Evolutionary conservation across 2,329 filamentous ascomycete genomes (phyloP).

Genomic region (Paecilomyces dactylethromorphus): DNA sequence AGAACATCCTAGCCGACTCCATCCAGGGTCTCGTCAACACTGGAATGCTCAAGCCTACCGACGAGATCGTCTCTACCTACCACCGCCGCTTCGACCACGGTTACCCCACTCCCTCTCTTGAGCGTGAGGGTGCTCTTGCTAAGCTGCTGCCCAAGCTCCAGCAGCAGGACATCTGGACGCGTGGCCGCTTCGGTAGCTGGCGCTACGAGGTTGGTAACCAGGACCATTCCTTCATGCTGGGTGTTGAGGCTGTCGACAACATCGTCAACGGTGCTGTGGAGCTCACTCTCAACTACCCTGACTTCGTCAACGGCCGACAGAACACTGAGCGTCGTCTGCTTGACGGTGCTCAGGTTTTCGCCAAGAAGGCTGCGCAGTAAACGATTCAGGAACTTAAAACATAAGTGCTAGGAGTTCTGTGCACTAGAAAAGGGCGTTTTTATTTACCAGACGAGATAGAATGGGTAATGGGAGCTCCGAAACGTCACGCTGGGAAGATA

Average conservation of each 20-base stretch:
- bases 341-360: conserved; percentile 55
- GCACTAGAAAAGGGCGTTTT: not conserved
- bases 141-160: conserved; percentile 89
- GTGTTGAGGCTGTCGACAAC: conserved; percentile 86
- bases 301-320: conserved; percentile 76
- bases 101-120: conserved; percentile 89
- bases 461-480: not conserved
- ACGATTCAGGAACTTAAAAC: conserved; percentile 1
- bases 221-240: conserved; percentile 96
- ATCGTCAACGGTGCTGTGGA: conserved; percentile 85
- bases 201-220: conserved; percentile 96
- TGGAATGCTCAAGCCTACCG: conserved; percentile 81
- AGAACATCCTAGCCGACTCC: conserved; percentile 78
- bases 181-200: conserved; percentile 97
- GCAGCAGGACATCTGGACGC: conserved; percentile 85
- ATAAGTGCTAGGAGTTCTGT: not conserved
- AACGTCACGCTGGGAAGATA: not conserved
- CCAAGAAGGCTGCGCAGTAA: conserved; percentile 37
- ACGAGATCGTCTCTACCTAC: conserved; percentile 97
- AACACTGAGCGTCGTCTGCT: conserved; percentile 58
- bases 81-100: conserved; percentile 97
- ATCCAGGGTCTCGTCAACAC: conserved; percentile 98
- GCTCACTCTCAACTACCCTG: conserved; percentile 91
- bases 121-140: conserved; percentile 91
- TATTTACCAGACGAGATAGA: not conserved